A percentile compares a stretch with the other conserved stretches of the same genome.
phyloP scores from a whole-genome alignment of 163 green algal genomes.

The Scenedesmus sp. region DNA sequence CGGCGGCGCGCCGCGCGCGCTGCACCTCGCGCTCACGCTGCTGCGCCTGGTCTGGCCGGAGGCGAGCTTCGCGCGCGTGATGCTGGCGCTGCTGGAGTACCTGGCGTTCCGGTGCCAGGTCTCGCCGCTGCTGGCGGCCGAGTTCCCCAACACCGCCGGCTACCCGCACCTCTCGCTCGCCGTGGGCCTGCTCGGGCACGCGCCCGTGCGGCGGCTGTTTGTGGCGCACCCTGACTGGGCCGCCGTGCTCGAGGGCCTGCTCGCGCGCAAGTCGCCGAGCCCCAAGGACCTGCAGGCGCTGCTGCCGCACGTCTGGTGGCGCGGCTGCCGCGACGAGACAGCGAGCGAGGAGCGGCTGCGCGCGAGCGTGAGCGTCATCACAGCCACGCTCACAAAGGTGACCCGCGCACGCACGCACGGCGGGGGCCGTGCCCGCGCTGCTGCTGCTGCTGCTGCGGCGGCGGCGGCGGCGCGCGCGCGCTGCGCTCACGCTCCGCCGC shows the following conservation, averaged over 20 bases:
- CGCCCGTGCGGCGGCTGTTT: conserved; percentile 52
- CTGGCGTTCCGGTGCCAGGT: conserved; percentile 49
- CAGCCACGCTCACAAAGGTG: conserved; percentile 30
- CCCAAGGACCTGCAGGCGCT: conserved; percentile 49
- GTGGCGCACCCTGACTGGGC: conserved; percentile 51
- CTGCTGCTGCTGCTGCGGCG: no score
- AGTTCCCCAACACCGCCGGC: conserved; percentile 53
- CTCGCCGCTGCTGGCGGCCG: conserved; percentile 43
- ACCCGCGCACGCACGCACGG: background rate
- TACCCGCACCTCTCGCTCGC: conserved; percentile 62
- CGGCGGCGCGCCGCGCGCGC: background rate
- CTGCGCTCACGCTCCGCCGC: no score
- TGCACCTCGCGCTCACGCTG: conserved; percentile 50
- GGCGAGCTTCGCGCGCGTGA: background rate
- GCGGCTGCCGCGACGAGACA: conserved; percentile 58
- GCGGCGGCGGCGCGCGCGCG: no score
- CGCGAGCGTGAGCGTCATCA: conserved; percentile 36
- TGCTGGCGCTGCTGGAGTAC: conserved; percentile 48
- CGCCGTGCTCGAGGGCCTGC: conserved; percentile 72
- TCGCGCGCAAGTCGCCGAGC: conserved; percentile 73
- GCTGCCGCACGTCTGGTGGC: conserved; percentile 68
- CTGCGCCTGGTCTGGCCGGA: conserved; percentile 54
- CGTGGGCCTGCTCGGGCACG: conserved; percentile 45
- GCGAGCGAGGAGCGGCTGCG: conserved; percentile 47
- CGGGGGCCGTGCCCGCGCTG: background rate